phyloP scores from a whole-genome alignment of 345 rosid genomes.

The Bretschneidera sinensis region DNA sequence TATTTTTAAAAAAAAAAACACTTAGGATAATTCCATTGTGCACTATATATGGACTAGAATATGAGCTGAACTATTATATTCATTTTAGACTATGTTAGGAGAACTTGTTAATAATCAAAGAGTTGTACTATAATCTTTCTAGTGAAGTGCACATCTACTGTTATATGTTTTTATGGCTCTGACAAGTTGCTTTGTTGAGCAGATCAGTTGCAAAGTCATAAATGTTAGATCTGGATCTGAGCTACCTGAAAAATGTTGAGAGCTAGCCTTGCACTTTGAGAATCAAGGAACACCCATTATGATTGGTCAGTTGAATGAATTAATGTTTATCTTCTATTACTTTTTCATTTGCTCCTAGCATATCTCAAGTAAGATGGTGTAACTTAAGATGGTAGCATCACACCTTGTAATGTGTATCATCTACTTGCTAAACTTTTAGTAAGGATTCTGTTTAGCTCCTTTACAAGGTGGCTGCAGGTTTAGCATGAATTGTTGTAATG shows the following conservation, averaged over 20 bases:
- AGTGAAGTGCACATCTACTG: background rate
- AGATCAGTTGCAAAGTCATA: slow-evolving; percentile 85
- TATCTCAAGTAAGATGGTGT: no score
- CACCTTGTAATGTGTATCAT: background rate
- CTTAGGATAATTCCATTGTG: background rate
- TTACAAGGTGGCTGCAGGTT: background rate
- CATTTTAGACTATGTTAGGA: no score
- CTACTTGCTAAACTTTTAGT: background rate
- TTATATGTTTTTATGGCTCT: slow-evolving; percentile 4
- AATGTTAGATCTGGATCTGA: slow-evolving; percentile 90
- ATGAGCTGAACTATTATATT: background rate
- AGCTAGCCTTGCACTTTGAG: slow-evolving; percentile 89
- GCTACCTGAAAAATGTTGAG: slow-evolving; percentile 91
- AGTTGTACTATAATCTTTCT: no score
- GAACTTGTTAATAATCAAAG: background rate
- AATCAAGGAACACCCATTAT: slow-evolving; percentile 94
- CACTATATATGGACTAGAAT: background rate
- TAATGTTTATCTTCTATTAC: background rate
- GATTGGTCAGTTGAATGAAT: slow-evolving; percentile 50
- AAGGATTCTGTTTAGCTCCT: no score
- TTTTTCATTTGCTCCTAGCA: background rate
- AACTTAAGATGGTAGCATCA: no score
- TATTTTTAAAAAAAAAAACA: background rate
- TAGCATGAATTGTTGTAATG: background rate
- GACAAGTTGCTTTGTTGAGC: slow-evolving; percentile 19